Percentiles rank a stretch among this genome's conserved stretches.
phyloP scores from a whole-genome alignment of 2,329 filamentous ascomycete species.

The Dichotomopilus funicola region DNA sequence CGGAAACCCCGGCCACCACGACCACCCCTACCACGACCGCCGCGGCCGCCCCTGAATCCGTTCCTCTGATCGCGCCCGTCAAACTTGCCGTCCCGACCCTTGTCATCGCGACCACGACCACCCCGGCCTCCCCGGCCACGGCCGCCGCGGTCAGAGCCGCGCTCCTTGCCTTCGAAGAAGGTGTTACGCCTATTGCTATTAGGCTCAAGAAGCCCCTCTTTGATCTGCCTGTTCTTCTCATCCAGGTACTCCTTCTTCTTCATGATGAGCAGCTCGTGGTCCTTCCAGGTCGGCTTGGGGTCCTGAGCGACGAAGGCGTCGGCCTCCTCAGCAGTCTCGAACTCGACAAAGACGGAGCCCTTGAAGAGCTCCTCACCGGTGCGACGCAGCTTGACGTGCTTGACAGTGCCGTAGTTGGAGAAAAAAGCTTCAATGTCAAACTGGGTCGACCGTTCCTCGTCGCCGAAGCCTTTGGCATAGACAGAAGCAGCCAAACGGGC shows the following conservation, averaged over 20 bases:
- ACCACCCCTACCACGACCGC: slow-evolving; percentile 34
- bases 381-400: slow-evolving; percentile 81
- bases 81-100: slow-evolving; percentile 55
- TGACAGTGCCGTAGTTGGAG: slow-evolving; percentile 68
- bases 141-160: slow-evolving; percentile 27
- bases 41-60: slow-evolving; percentile 45
- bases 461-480: slow-evolving; percentile 92
- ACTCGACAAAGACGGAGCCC: slow-evolving; percentile 94
- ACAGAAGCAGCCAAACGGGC: slow-evolving; percentile 63
- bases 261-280: slow-evolving; percentile 71
- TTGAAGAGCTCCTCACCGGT: slow-evolving; percentile 72
- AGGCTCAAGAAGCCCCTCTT: slow-evolving; percentile 61
- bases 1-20: slow-evolving; percentile 31
- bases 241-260: slow-evolving; percentile 81
- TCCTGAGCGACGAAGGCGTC: slow-evolving; percentile 75
- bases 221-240: slow-evolving; percentile 68
- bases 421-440: slow-evolving; percentile 95
- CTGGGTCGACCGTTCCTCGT: slow-evolving; percentile 76
- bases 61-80: slow-evolving; percentile 56
- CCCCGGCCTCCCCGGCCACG: slow-evolving; percentile 33
- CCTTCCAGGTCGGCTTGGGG: slow-evolving; percentile 79
- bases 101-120: slow-evolving; percentile 30
- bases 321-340: slow-evolving; percentile 69
- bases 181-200: slow-evolving; percentile 36
- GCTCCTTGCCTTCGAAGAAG: slow-evolving; percentile 44